Base-by-base conservation (phyloP, 2,329 filamentous ascomycete genomes). In the Cladobotryum protrusum region DNA sequence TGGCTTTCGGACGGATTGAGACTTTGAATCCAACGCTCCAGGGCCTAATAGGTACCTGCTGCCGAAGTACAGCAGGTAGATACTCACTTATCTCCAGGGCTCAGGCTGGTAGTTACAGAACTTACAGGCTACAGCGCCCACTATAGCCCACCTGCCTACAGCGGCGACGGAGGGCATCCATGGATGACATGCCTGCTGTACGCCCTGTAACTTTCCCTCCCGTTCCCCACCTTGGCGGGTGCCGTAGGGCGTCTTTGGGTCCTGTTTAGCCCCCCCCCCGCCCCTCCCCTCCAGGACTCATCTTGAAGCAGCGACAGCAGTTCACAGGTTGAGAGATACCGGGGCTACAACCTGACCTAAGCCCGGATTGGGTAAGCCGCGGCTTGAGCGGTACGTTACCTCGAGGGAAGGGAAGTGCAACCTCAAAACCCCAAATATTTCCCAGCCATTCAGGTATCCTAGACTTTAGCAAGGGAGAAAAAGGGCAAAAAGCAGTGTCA, bases 331-430 rank as follows among this genome's bases (percentile, higher is more conserved):
- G 45, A 35, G 45, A 51, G 41, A 32, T 46, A 50, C 36, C 39
- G 49, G 49, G 43, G 49, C 49, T 34, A 19, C 45, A 46, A 24
- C 45, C 9, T 45, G 36, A 24, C n/a, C 49, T 51, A 51, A 36
- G 39, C 39, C 49, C 24, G 17, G 44, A 48, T 13, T 40, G 49
- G 24, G 19, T 19, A 46, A 15, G 34, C 44, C 34, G 44, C 35
- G 18, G 44, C 34, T n/a, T 42, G 45, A 35, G 49, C 45, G 49
- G 45, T 51, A 51, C 49, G 49, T 51, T 51, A 51, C 49, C 17
- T 37, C 35, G 35, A 37, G 14, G 5, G 17, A 24, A 7, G 20
- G 24, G 12, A 11, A 32, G 14, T 42, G 24, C 35, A 41, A 41
- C 45, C 18, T 24, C 37, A 35, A n/a, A 39, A 29, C 24, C 24